Conservation (phyloP, 108 stramenopile species). For the Pseudonitzschia multistriata region DNA sequence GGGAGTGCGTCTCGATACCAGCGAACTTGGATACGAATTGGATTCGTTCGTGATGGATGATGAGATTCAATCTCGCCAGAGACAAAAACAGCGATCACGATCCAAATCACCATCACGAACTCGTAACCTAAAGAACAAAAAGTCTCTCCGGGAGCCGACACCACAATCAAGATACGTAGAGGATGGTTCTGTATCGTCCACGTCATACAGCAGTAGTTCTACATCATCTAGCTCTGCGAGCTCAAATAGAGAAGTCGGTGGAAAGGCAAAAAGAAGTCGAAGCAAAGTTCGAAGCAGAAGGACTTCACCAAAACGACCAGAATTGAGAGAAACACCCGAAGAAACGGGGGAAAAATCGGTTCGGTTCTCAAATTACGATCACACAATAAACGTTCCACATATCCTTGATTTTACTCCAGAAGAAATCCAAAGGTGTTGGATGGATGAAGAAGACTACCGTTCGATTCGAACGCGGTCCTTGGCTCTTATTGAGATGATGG, state of each 20-base stretch:
- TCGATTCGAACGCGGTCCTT: constrained; percentile 7
- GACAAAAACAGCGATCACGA: not conserved
- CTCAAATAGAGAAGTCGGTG: not conserved
- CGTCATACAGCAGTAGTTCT: not conserved
- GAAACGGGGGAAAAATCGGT: not conserved
- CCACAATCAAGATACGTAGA: not conserved
- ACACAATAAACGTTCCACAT: not conserved
- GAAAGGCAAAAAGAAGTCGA: not conserved
- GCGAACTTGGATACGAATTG: not conserved
- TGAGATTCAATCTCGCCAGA: not conserved
- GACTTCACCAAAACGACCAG: not conserved
- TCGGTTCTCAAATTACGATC: not conserved
- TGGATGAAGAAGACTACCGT: constrained; percentile 14
- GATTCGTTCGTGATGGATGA: constrained; percentile 2
- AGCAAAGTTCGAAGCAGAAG: constrained; percentile 3
- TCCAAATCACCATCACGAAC: not conserved
- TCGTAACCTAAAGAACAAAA: not conserved
- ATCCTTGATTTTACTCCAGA: constrained; percentile 4
- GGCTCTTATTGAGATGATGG: constrained; percentile 9
- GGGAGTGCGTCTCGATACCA: constrained; percentile 1
- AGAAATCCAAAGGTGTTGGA: constrained; percentile 10
- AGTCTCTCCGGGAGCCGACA: not conserved
- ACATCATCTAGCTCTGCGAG: not conserved
- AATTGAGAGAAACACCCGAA: not conserved
- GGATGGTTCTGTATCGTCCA: not conserved